These are phyloP conservation scores for Hanseniaspora pseudoguilliermondii DNA, from an alignment of 805 yeast genomes.

Conservation along the genomic window DNA sequence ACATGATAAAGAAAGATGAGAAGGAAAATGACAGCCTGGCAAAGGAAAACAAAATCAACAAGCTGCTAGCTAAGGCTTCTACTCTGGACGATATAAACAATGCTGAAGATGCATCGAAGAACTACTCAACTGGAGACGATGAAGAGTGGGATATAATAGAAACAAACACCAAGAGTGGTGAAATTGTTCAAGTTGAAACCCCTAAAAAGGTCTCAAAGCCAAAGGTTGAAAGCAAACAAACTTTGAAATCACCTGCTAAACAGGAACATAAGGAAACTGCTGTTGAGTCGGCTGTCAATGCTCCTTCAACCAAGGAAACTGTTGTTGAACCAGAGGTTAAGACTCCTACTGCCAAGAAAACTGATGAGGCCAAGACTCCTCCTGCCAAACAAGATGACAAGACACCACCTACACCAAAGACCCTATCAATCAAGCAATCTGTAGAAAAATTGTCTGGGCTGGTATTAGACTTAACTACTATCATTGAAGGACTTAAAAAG, in stretches of 20 bases:
- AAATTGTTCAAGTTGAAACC: not conserved
- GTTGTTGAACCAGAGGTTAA: not conserved
- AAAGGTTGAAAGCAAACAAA: slow-evolving; percentile 8
- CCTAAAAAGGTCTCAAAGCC: slow-evolving; percentile 13
- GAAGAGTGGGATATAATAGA: slow-evolving; percentile 20
- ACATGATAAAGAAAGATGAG: slow-evolving; percentile 10
- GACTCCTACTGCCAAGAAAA: not conserved
- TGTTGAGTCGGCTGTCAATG: too few species aligned
- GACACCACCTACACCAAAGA: slow-evolving; percentile 15
- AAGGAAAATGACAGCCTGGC: slow-evolving; percentile 18
- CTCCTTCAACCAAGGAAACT: too few species aligned
- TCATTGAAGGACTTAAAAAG: slow-evolving; percentile 38
- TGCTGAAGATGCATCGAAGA: slow-evolving; percentile 27
- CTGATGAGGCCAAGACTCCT: slow-evolving; percentile 12
- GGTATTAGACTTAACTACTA: slow-evolving; percentile 44
- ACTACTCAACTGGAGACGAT: slow-evolving; percentile 21
- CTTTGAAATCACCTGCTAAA: not conserved
- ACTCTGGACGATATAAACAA: slow-evolving; percentile 23
- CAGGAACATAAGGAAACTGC: not conserved
- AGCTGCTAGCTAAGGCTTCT: slow-evolving; percentile 23
- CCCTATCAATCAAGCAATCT: slow-evolving; percentile 58
- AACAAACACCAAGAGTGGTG: not conserved
- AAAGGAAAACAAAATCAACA: slow-evolving; percentile 22
- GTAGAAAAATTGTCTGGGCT: slow-evolving; percentile 52
- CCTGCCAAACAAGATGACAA: slow-evolving; percentile 7